Percentiles rank a stretch among this genome's conserved stretches.
Evolutionary conservation across 2,329 filamentous ascomycete genomes (phyloP).

Genomic region (Colletotrichum spaethianum): DNA sequence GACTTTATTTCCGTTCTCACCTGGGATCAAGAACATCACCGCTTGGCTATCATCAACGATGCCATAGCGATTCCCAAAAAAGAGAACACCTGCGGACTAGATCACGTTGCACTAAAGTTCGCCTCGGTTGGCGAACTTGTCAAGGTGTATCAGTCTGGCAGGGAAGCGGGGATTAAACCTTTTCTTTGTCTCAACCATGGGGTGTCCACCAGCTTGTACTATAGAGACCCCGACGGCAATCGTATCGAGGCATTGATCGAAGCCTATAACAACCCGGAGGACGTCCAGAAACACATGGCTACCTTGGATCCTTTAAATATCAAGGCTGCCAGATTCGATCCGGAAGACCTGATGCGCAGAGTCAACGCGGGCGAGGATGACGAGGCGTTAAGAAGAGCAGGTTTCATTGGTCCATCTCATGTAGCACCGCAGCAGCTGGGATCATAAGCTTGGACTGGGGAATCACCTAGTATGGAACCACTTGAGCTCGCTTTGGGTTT

Average conservation of each 20-base stretch:
- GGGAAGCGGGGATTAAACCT: slow-evolving; percentile 53
- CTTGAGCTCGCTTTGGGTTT: too few species aligned
- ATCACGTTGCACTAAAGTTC: slow-evolving; percentile 60
- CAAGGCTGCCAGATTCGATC: background rate
- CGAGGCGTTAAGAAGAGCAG: background rate
- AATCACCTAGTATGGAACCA: background rate
- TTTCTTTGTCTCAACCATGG: slow-evolving; percentile 63
- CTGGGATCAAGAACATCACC: slow-evolving; percentile 64
- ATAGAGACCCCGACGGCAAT: slow-evolving; percentile 64
- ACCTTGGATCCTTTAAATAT: slow-evolving; percentile 51
- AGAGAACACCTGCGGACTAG: slow-evolving; percentile 48
- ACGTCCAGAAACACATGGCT: slow-evolving; percentile 56
- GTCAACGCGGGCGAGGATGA: slow-evolving; percentile 1
- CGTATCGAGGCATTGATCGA: slow-evolving; percentile 61
- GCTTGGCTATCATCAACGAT: slow-evolving; percentile 55
- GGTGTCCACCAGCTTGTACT: slow-evolving; percentile 61
- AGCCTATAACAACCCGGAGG: slow-evolving; percentile 54
- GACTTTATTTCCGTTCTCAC: slow-evolving; percentile 53
- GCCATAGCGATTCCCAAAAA: slow-evolving; percentile 45
- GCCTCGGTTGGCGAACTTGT: slow-evolving; percentile 51
- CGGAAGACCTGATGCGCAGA: slow-evolving; percentile 6
- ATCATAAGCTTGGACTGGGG: rapidly evolving
- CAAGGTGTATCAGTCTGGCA: slow-evolving; percentile 53
- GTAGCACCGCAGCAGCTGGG: background rate
- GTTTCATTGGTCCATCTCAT: background rate